Evolutionary conservation across 208 protist species (phyloP), one percentile per base, ranked within the genome.

Genomic region (Blechomonas ayalai): DNA sequence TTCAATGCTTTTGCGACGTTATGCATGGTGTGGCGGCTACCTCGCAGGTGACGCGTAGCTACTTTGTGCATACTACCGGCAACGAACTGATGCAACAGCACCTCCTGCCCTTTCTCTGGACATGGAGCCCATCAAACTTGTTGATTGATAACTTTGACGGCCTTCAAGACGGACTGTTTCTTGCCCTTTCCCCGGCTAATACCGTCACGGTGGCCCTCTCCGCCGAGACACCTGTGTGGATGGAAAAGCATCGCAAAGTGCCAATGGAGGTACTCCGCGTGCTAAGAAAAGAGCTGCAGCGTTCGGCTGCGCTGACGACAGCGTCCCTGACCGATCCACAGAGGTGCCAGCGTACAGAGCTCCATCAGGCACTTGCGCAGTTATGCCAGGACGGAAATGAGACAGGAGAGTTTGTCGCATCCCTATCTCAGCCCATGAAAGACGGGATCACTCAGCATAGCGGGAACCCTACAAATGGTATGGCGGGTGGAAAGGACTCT

Each of bases 81-180:
- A 28, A 28, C 7, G 66, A 73, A 34, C 43, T 86, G 34, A 51
- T 81, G 41, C 61, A 67, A 22, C 43, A 52, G 2, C 45, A 54
- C 53, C 52, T 59, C 24, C 38, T 92, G 28, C 54, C 72, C 16
- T 84, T 74, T 36, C 50, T 88, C 27, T 81, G 63, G 59, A 51
- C 45, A n/a, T 92, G 76, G 75, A 55, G 67, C 32, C 83, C 83
- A 0, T 35, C 58, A 25, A 50, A 72, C 23, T 29, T 92, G 19
- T 59, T 84, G 34, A 46, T 92, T 33, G 83, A 92, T 49, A 79
- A 92, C 52, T 53, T 79, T 34, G 79, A 85, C 32, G 56, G 59
- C n/a, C 20, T 91, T 32, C 54, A 62, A 24, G 78, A 91, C 49
- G 45, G 55, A 10, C 15, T 76, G 20, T 73, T 88, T 22, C 59